A percentile compares a stretch with the other conserved stretches of the same genome.
These are phyloP conservation scores for Tolypocladium guangdongense DNA, from an alignment of 2,329 filamentous ascomycete species.

Conservation along the genomic window DNA sequence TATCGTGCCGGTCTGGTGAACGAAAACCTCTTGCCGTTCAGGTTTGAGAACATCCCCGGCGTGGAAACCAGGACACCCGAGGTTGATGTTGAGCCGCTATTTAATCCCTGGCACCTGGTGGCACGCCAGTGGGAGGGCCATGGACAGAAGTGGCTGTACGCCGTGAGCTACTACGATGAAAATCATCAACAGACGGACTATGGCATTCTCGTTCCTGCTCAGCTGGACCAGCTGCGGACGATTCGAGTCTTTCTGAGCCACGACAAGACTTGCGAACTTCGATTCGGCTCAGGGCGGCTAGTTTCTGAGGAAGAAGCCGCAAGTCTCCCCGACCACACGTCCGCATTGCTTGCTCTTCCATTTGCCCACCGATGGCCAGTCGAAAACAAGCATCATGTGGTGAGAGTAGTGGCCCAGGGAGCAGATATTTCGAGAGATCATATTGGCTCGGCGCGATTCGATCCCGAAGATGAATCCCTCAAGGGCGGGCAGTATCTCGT, in stretches of 20 bases:
- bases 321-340: conserved; percentile 29
- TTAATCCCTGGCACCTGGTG: conserved; percentile 36
- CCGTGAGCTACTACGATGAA: conserved; percentile 23
- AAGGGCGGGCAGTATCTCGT: conserved; percentile 23
- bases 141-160: conserved; percentile 12
- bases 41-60: conserved; percentile 26
- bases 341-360: conserved; percentile 32
- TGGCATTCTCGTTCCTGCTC: conserved; percentile 30
- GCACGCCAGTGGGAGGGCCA: conserved; percentile 28
- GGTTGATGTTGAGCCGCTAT: conserved; percentile 23
- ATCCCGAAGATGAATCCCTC: conserved; percentile 10
- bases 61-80: conserved; percentile 26
- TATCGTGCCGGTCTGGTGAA: conserved; percentile 64
- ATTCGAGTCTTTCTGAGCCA: conserved; percentile 31
- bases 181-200: conserved; percentile 20
- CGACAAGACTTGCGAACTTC: conserved; percentile 21
- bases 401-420: conserved; percentile 27
- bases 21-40: conserved; percentile 62
- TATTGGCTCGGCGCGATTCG: conserved; percentile 19
- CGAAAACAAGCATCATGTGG: conserved; percentile 26
- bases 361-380: conserved; percentile 35
- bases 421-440: conserved; percentile 15
- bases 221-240: conserved; percentile 23
- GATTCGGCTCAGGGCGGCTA: conserved; percentile 7
- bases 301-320: conserved; percentile 10